These are phyloP conservation scores for Fomitopsis betulina DNA, from an alignment of 1,284 basidiomycete species.

Conservation along the genomic window DNA sequence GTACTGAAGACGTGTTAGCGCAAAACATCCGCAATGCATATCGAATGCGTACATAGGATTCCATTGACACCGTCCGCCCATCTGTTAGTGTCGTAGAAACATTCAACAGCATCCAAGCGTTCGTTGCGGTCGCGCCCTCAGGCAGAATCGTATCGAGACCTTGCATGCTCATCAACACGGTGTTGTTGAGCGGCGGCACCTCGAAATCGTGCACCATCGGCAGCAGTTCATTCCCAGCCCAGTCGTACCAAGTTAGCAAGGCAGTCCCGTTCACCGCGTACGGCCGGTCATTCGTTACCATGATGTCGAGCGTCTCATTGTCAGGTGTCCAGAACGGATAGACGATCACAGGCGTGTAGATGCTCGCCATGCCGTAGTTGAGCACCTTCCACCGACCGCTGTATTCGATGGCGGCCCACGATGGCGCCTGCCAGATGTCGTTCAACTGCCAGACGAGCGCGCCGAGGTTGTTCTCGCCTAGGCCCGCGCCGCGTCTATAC, in stretches of 20 bases:
- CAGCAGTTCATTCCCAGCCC: slow-evolving; percentile 40
- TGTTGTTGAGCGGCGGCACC: slow-evolving; percentile 47
- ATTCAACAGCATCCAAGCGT: slow-evolving; percentile 51
- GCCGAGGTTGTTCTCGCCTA: slow-evolving; percentile 56
- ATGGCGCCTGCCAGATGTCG: slow-evolving; percentile 63
- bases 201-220: slow-evolving; percentile 36
- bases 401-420: slow-evolving; percentile 59
- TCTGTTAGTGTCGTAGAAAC: slow-evolving; percentile 40
- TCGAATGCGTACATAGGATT: slow-evolving; percentile 42
- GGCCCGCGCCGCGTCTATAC: slow-evolving; percentile 54
- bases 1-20: slow-evolving; percentile 34
- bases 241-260: slow-evolving; percentile 57
- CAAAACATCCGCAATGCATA: neutral
- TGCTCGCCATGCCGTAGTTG: slow-evolving; percentile 44
- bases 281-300: slow-evolving; percentile 50
- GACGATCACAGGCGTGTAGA: slow-evolving; percentile 46
- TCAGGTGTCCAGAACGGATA: slow-evolving; percentile 51
- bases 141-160: slow-evolving; percentile 45
- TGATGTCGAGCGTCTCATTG: slow-evolving; percentile 44
- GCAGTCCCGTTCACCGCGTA: slow-evolving; percentile 42
- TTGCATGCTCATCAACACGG: slow-evolving; percentile 35
- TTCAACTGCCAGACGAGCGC: slow-evolving; percentile 63
- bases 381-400: slow-evolving; percentile 61
- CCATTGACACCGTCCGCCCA: slow-evolving; percentile 40
- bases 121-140: slow-evolving; percentile 31